Conservation (phyloP, 805 yeast species). For the Pichia kluyveri region DNA sequence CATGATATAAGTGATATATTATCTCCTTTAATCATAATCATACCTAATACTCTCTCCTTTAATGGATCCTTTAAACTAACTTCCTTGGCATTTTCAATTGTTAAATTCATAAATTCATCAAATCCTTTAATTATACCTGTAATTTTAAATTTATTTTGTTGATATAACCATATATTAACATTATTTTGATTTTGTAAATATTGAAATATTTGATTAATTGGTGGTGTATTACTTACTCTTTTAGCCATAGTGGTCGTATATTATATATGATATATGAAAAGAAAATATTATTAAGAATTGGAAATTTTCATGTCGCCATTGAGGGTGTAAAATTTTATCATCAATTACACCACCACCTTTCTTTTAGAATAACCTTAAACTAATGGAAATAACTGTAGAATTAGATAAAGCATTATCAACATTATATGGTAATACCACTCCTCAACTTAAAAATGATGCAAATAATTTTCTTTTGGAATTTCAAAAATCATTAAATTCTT, state of each 20-base stretch:
- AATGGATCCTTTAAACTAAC: constrained; percentile 38
- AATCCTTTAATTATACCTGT: constrained; percentile 86
- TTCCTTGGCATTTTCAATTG: constrained; percentile 55
- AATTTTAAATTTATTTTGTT: constrained; percentile 67
- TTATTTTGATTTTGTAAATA: constrained; percentile 71
- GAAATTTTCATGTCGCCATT: no score
- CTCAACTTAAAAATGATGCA: constrained; percentile 35
- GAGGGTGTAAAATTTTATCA: no score
- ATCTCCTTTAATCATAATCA: constrained; percentile 85
- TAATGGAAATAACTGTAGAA: constrained; percentile 10
- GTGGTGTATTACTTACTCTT: constrained; percentile 64
- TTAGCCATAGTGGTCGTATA: constrained; percentile 26
- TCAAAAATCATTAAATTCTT: constrained; percentile 76
- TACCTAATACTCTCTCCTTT: constrained; percentile 48
- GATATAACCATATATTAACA: constrained; percentile 85
- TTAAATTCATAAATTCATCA: constrained; percentile 93
- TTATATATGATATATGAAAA: no score
- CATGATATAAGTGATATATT: constrained; percentile 70
- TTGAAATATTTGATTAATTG: constrained; percentile 84
- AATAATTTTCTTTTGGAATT: constrained; percentile 61
- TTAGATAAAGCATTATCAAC: constrained; percentile 39
- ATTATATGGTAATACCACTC: constrained; percentile 29
- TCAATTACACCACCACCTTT: no score
- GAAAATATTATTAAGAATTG: no score
- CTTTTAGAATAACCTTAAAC: no score